Conservation (phyloP, 2,329 filamentous ascomycete genomes). For the Bipolaris cookei region DNA sequence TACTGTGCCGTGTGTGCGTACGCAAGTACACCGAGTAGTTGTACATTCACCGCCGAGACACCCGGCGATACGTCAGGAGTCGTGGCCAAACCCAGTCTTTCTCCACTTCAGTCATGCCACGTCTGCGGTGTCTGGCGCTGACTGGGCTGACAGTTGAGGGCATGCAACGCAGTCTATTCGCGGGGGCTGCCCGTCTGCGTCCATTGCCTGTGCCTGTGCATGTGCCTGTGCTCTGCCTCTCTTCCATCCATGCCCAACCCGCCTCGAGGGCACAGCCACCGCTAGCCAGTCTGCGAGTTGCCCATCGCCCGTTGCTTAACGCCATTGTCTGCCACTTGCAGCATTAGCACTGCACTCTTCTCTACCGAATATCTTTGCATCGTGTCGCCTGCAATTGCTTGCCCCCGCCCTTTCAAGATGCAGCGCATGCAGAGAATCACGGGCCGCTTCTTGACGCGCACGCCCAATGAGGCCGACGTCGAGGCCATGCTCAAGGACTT, state of each 20-base stretch:
- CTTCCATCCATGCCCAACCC: conserved; percentile 17
- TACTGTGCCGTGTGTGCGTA: background rate
- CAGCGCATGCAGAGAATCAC: conserved; percentile 77
- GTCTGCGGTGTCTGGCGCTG: conserved; percentile 10
- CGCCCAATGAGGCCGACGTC: conserved; percentile 78
- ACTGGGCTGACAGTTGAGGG: conserved; percentile 11
- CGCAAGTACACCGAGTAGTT: too few species aligned
- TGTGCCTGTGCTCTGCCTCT: conserved; percentile 23
- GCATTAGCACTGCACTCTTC: background rate
- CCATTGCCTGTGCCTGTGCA: conserved; percentile 9
- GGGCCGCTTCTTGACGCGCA: conserved; percentile 72
- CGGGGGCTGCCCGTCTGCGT: conserved; percentile 15
- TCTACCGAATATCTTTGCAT: conserved; percentile 7
- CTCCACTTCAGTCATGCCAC: conserved; percentile 14
- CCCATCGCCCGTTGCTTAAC: background rate
- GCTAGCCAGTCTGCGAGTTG: conserved; percentile 18
- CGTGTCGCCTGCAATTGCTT: conserved; percentile 26
- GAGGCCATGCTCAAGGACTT: conserved; percentile 78
- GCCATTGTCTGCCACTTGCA: background rate
- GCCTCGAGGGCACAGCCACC: conserved; percentile 29
- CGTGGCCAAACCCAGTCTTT: conserved; percentile 1
- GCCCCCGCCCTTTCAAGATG: conserved; percentile 56
- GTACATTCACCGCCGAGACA: conserved; percentile 9
- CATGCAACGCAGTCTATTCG: conserved; percentile 30
- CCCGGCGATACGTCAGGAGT: background rate